Percentiles rank a stretch among this genome's conserved stretches.
Conservation (phyloP, 2,329 filamentous ascomycete genomes). For the Microdochium trichocladiopsis region DNA sequence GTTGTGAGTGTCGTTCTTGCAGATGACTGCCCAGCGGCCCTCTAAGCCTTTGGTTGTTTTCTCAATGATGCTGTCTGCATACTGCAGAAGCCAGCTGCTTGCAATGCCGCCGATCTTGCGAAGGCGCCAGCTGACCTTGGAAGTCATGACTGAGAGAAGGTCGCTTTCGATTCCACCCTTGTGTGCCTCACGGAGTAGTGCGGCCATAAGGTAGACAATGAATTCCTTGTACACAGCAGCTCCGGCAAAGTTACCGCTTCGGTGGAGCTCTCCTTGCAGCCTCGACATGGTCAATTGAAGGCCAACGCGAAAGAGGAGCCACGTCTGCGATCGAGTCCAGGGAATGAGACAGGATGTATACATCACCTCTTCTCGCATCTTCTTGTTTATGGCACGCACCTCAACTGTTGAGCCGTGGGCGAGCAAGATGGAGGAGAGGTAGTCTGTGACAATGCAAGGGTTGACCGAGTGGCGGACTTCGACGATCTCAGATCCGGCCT, state of each 20-base stretch:
- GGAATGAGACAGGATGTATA: conserved; percentile 23
- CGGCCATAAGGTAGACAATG: conserved; percentile 37
- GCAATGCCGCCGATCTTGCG: conserved; percentile 25
- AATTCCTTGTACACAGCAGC: conserved; percentile 38
- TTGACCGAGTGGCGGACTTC: conserved; percentile 41
- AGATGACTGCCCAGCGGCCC: neutral
- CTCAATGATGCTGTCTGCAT: neutral
- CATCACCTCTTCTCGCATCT: conserved; percentile 46
- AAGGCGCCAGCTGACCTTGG: conserved; percentile 34
- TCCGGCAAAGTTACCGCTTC: no score
- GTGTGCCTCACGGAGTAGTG: conserved; percentile 21
- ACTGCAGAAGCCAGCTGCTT: conserved; percentile 3
- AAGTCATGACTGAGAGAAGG: conserved; percentile 29
- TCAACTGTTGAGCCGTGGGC: conserved; percentile 23
- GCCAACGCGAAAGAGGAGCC: conserved; percentile 46
- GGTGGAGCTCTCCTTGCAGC: neutral
- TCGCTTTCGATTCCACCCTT: conserved; percentile 7
- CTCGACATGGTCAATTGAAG: conserved; percentile 29
- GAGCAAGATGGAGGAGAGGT: conserved; percentile 23
- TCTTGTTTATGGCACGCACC: conserved; percentile 32
- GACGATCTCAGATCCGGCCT: conserved; percentile 22
- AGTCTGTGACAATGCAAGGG: conserved; percentile 39
- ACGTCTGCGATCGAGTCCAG: conserved; percentile 33
- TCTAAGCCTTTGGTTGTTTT: neutral
- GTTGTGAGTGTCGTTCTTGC: neutral